Evolutionary conservation across 441 rosid genomes (phyloP), one percentile per base, ranked within the genome.

Genomic region (Flueggea neowawraea): DNA sequence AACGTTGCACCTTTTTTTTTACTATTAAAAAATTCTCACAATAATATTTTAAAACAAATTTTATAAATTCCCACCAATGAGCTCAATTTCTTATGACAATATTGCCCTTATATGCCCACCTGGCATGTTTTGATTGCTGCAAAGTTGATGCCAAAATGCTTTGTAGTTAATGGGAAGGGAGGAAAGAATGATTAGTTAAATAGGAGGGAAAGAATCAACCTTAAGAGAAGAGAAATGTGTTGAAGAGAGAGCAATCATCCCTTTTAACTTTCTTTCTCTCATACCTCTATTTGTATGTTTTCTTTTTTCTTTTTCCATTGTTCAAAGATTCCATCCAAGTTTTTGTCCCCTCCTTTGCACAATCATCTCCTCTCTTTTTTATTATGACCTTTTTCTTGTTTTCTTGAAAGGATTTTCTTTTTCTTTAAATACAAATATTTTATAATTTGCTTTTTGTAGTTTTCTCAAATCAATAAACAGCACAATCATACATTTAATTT

Each of bases 291-390:
- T 16, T n/a, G n/a, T n/a, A n/a, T 33, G 4, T 17, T 54, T 17
- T 43, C 6, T 17, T 33, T 57, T 36, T 60, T 33, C 68, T 45
- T 44, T 55, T 52, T n/a, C 22, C 55, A 57, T 66, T 60, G 65
- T 75, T 75, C 74, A 72, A 75, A 77, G 86, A 81, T 81, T 81
- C 83, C 76, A 61, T 61, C 58, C 53, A 50, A 5, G 61, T 69
- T 64, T 45, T 41, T 69, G 71, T 62, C 67, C 60, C 77, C 82
- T 65, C 76, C 65, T 64, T 56, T 47, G 31, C 79, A 64, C 66
- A 52, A 60, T 58, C 66, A 54, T 63, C 55, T 61, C 54, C 71
- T n/a, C n/a, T n/a, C n/a, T n/a, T 52, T 33, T 33, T 33, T 6
- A 3, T 33, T 33, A 33, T 59, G 62, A 33, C 48, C 67, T 50